phyloP scores from a whole-genome alignment of 768 basidiomycete genomes.

The Kwoniella bestiolae region DNA sequence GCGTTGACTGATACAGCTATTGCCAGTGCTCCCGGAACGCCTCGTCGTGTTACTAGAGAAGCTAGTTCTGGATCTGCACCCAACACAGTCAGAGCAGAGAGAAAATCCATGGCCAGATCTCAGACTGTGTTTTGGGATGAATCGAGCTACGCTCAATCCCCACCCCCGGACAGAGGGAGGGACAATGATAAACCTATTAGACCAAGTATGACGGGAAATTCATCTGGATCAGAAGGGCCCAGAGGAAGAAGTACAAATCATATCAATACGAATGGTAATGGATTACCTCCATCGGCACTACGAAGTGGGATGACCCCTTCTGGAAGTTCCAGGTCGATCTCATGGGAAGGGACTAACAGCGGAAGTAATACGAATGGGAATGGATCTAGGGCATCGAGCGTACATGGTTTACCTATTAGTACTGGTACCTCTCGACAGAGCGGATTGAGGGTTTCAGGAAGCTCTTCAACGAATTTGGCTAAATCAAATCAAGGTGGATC shows the following conservation, averaged over 20 bases:
- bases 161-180: not conserved
- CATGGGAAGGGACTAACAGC: conserved; percentile 24
- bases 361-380: not conserved
- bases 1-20: not conserved
- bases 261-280: not conserved
- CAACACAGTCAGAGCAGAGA: conserved; percentile 18
- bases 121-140: conserved; percentile 58
- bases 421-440: not conserved
- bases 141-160: conserved; percentile 36
- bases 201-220: conserved; percentile 19
- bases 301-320: conserved; percentile 14
- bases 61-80: conserved; percentile 21
- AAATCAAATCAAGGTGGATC: conserved; percentile 7
- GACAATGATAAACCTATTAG: conserved; percentile 4
- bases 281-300: conserved; percentile 18
- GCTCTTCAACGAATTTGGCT: conserved; percentile 8
- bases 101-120: conserved; percentile 35
- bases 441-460: not conserved
- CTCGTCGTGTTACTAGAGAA: not conserved
- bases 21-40: conserved; percentile 1
- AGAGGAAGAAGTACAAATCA: conserved; percentile 10
- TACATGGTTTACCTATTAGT: not conserved
- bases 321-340: conserved; percentile 29
- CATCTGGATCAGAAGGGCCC: conserved; percentile 12
- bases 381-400: conserved; percentile 6